phyloP scores from a whole-genome alignment of 2,329 filamentous ascomycete species.

The Pseudocercospora cruenta region DNA sequence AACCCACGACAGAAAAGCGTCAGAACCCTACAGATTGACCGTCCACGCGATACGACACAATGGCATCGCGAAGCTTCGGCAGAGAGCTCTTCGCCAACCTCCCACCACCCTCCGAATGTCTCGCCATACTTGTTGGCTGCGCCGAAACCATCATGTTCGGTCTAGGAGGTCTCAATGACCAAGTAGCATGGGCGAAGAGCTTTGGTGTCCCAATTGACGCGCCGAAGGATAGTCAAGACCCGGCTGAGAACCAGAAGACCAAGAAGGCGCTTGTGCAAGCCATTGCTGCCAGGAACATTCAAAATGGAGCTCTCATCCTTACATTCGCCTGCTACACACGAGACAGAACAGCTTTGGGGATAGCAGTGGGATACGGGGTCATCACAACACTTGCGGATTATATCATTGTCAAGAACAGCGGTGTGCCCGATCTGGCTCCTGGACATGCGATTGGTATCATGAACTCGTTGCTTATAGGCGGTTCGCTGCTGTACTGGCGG shows the following conservation, averaged over 20 bases:
- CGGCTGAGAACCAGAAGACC: slow-evolving; percentile 29
- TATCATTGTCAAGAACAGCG: slow-evolving; percentile 36
- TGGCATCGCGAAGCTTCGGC: slow-evolving; percentile 25
- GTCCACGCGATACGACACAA: background rate
- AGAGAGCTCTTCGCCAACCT: slow-evolving; percentile 32
- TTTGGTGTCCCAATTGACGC: slow-evolving; percentile 39
- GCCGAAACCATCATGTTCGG: slow-evolving; percentile 40
- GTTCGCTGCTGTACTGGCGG: slow-evolving; percentile 36
- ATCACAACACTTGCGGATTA: slow-evolving; percentile 38
- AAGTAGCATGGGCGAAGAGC: slow-evolving; percentile 37
- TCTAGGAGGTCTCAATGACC: slow-evolving; percentile 40
- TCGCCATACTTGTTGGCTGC: slow-evolving; percentile 40
- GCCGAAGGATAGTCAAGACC: slow-evolving; percentile 17
- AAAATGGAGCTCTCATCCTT: slow-evolving; percentile 38
- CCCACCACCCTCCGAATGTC: slow-evolving; percentile 40
- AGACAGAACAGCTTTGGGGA: slow-evolving; percentile 37
- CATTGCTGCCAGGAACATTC: slow-evolving; percentile 37
- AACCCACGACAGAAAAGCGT: background rate
- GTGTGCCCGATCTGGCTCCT: slow-evolving; percentile 31
- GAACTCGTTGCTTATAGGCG: slow-evolving; percentile 35
- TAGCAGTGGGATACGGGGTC: slow-evolving; percentile 31
- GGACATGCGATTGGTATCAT: slow-evolving; percentile 37
- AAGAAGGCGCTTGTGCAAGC: slow-evolving; percentile 35
- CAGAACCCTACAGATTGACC: background rate
- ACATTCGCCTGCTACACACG: slow-evolving; percentile 38